A percentile compares a stretch with the other conserved stretches of the same genome.
These are phyloP conservation scores for Lathyrus aphaca DNA, from an alignment of 306 rosid species.

Conservation along the genomic window DNA sequence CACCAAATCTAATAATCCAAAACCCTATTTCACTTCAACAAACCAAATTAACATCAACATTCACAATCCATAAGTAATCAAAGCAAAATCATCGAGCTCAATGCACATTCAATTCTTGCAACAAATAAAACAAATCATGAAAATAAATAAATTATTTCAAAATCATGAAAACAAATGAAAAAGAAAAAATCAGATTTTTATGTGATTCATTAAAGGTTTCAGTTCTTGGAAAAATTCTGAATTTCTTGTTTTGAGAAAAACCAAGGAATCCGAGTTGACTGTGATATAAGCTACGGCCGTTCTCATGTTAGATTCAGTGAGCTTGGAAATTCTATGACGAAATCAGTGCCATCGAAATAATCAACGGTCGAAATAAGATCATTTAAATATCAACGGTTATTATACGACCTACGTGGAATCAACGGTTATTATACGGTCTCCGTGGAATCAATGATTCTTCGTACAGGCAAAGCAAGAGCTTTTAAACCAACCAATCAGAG, in stretches of 20 bases:
- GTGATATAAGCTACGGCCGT: neutral
- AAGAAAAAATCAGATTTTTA: conserved; percentile 1
- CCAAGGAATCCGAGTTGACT: neutral
- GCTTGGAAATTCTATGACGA: conserved; percentile 2
- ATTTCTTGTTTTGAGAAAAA: conserved; percentile 1
- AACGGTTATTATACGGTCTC: too few species aligned
- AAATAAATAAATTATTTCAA: neutral
- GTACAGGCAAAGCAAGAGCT: too few species aligned
- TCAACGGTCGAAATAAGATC: neutral
- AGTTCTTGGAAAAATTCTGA: neutral
- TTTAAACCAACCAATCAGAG: neutral
- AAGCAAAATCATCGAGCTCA: neutral
- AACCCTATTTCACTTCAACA: neutral
- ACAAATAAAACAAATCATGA: neutral
- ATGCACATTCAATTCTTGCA: neutral
- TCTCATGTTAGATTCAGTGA: conserved; percentile 4
- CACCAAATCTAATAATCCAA: neutral
- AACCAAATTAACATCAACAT: neutral
- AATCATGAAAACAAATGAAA: neutral
- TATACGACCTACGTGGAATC: too few species aligned
- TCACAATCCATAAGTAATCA: neutral
- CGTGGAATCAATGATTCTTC: too few species aligned
- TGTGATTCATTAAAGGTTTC: conserved; percentile 40
- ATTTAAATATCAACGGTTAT: too few species aligned
- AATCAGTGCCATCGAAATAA: neutral